phyloP scores from a whole-genome alignment of 2,329 filamentous ascomycete genomes.

The Peltaster fructicola region DNA sequence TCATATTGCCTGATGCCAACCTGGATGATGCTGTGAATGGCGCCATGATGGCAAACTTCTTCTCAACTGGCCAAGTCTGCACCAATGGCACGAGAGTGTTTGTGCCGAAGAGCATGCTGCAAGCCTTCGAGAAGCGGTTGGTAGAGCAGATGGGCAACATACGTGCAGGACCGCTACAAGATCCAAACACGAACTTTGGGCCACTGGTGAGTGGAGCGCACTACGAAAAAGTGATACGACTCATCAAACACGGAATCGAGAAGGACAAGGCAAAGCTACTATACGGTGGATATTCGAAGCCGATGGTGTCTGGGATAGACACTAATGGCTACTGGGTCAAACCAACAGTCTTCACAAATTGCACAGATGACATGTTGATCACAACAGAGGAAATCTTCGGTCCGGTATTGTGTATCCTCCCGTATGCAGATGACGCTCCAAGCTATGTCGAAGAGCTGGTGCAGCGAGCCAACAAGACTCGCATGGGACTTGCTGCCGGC shows the following conservation, averaged over 20 bases:
- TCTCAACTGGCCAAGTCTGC: slow-evolving; percentile 78
- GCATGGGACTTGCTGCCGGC: slow-evolving; percentile 64
- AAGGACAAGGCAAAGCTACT: slow-evolving; percentile 57
- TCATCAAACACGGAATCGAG: slow-evolving; percentile 59
- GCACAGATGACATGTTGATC: slow-evolving; percentile 66
- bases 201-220: slow-evolving; percentile 62
- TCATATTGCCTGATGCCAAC: slow-evolving; percentile 66
- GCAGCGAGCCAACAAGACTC: slow-evolving; percentile 55
- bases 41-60: slow-evolving; percentile 90
- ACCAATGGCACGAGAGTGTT: slow-evolving; percentile 86
- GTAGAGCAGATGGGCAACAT: slow-evolving; percentile 52
- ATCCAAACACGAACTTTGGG: slow-evolving; percentile 62
- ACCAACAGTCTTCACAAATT: slow-evolving; percentile 74
- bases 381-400: slow-evolving; percentile 75
- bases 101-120: slow-evolving; percentile 48
- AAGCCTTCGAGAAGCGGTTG: slow-evolving; percentile 49
- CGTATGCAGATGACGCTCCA: slow-evolving; percentile 35
- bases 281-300: slow-evolving; percentile 48
- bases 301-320: slow-evolving; percentile 30
- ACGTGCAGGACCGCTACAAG: slow-evolving; percentile 55
- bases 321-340: slow-evolving; percentile 62
- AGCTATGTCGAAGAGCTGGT: slow-evolving; percentile 49
- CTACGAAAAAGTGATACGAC: slow-evolving; percentile 57
- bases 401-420: slow-evolving; percentile 65
- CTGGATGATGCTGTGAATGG: slow-evolving; percentile 68